Percentiles rank a stretch among this genome's conserved stretches.
phyloP scores from a whole-genome alignment of 768 basidiomycete species.

The Amanita fuliginea region DNA sequence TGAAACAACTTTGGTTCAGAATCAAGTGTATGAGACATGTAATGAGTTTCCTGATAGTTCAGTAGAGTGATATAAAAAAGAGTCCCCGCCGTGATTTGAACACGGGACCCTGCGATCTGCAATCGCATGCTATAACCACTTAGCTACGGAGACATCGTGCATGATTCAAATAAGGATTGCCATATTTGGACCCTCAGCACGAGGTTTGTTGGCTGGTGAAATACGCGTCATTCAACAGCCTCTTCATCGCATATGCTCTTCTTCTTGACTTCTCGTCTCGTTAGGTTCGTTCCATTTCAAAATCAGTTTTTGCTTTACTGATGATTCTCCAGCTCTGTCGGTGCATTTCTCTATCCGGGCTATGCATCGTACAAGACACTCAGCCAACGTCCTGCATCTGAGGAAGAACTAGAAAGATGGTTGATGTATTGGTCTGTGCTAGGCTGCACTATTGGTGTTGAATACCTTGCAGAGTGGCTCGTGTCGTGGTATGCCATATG shows the following conservation, averaged over 20 bases:
- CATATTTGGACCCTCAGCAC: background rate
- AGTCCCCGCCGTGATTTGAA: conserved; percentile 7
- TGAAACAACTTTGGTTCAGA: no score
- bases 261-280: conserved; percentile 35
- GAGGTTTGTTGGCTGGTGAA: background rate
- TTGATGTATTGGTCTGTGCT: conserved; percentile 96
- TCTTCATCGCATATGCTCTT: conserved; percentile 27
- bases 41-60: no score
- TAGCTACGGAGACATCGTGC: conserved; percentile 4
- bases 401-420: conserved; percentile 85
- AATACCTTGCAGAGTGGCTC: conserved; percentile 80
- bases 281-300: conserved; percentile 22
- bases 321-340: conserved; percentile 41
- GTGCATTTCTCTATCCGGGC: conserved; percentile 82
- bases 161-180: background rate
- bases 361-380: conserved; percentile 97
- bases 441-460: conserved; percentile 70
- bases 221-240: background rate
- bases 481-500: conserved; percentile 61
- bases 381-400: conserved; percentile 75
- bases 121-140: conserved; percentile 8
- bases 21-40: no score
- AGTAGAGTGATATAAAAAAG: background rate
- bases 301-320: conserved; percentile 1
- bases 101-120: conserved; percentile 7